phyloP scores from a whole-genome alignment of 805 yeast genomes.

The Ogataea chonburiensis region DNA sequence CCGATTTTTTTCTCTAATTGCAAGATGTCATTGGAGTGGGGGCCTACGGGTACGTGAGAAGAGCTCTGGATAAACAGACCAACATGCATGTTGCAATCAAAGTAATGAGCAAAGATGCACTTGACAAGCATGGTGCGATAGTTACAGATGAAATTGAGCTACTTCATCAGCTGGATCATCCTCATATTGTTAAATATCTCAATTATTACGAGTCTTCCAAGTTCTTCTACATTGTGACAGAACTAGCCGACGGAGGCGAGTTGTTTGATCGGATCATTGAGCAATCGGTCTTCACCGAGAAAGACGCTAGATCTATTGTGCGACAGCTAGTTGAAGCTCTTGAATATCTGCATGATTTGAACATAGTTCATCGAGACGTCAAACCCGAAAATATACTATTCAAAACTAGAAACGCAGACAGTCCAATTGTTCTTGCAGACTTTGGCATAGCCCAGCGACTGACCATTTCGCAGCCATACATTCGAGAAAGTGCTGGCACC shows the following conservation, averaged over 20 bases:
- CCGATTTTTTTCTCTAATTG: slow-evolving; percentile 1
- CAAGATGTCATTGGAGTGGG: slow-evolving; percentile 80
- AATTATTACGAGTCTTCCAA: slow-evolving; percentile 89
- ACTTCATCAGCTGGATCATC: slow-evolving; percentile 63
- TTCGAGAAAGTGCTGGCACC: slow-evolving; percentile 50
- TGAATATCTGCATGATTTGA: slow-evolving; percentile 62
- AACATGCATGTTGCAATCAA: slow-evolving; percentile 79
- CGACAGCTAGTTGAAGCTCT: slow-evolving; percentile 71
- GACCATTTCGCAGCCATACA: slow-evolving; percentile 7
- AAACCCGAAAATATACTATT: slow-evolving; percentile 77
- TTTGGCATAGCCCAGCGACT: slow-evolving; percentile 86
- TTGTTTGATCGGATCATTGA: slow-evolving; percentile 78
- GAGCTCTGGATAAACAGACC: slow-evolving; percentile 48
- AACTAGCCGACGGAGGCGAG: slow-evolving; percentile 91
- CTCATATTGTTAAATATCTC: slow-evolving; percentile 75
- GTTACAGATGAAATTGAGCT: slow-evolving; percentile 74
- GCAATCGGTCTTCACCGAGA: slow-evolving; percentile 77
- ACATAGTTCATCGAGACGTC: slow-evolving; percentile 74
- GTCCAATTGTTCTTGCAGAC: slow-evolving; percentile 76
- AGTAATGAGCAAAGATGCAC: slow-evolving; percentile 73
- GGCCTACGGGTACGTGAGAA: slow-evolving; percentile 81
- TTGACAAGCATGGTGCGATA: slow-evolving; percentile 61
- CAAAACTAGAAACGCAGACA: slow-evolving; percentile 48
- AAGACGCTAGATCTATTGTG: slow-evolving; percentile 72
- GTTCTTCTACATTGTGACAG: slow-evolving; percentile 85